Base-by-base conservation (phyloP, 495 filamentous ascomycete genomes). In the Penicillium turbatum region DNA sequence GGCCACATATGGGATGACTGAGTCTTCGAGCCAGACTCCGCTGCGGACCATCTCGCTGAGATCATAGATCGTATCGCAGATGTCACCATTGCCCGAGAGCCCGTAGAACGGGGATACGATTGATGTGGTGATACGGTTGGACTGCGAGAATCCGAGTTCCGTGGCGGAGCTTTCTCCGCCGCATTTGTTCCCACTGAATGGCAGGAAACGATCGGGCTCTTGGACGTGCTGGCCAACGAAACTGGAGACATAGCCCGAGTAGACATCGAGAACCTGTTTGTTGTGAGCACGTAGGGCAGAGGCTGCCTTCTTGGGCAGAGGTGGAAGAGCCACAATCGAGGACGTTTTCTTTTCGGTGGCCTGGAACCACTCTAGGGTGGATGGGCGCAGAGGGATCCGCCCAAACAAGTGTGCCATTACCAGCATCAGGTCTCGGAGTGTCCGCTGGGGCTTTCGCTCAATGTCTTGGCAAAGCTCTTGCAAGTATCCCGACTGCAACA, bases 381-480 rank as follows among this genome's bases (percentile, higher is more conserved):
- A 53, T 26, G 60, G 54, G 17, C 72, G 67, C 47, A 77, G 77
- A 15, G 68, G 65, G 4, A 60, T 66, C 1, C 84, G 82, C 3
- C 81, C 78, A 62, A 92, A 92, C 0, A 91, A 59, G 62, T 91
- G 85, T 2, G 79, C 67, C 69, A 92, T 71, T 2, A 87, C 79
- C 0, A 90, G 66, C 71, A 90, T 82, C 35, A 91, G 58, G 2
- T 63, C 66, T 3, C 67, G 68, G 5, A 82, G 45, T 0, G 75
- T 77, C 5, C 53, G 36, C 4, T 74, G 57, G 3, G 72, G 61
- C 2, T 59, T 62, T 4, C 55, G 24, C 16, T 72, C 48, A 17
- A 86, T 70, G 10, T 79, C 64, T 1, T 73, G 69, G 54, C 84
- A 86, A 0, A 90, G 59, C 5, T 69, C 59, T 56, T 87, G 81